Evolutionary conservation across 2,329 filamentous ascomycete species (phyloP).

Genomic region (Didymella sp.): DNA sequence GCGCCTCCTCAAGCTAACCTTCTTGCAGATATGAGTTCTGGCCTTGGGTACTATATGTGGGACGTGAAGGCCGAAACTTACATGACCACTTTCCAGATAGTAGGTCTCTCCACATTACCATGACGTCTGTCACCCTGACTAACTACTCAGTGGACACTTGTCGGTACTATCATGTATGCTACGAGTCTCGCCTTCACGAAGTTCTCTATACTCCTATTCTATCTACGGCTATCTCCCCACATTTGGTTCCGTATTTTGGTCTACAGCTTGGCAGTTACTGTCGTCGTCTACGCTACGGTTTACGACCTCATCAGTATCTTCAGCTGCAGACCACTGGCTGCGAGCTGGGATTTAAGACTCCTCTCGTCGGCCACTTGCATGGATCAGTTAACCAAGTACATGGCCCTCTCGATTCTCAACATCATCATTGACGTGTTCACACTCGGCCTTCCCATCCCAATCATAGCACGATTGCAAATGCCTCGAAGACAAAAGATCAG

Average conservation of each 20-base stretch:
- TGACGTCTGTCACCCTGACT: not conserved
- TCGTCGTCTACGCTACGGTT: constrained; percentile 6
- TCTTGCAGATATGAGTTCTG: constrained; percentile 9
- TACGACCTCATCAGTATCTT: constrained; percentile 17
- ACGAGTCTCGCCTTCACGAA: constrained; percentile 19
- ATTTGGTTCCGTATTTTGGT: constrained; percentile 14
- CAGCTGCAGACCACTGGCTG: constrained; percentile 5
- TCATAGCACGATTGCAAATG: not conserved
- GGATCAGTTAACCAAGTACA: constrained; percentile 16
- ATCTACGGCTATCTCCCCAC: constrained; percentile 8
- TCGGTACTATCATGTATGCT: constrained; percentile 11
- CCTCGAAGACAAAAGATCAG: not conserved
- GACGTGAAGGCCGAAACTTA: constrained; percentile 9
- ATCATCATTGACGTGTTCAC: constrained; percentile 17
- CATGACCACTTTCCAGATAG: constrained; percentile 4
- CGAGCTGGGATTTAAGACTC: constrained; percentile 12
- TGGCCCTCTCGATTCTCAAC: constrained; percentile 18
- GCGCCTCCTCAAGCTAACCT: not conserved
- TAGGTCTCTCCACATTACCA: not conserved
- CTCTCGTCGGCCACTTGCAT: constrained; percentile 5
- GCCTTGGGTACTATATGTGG: constrained; percentile 19
- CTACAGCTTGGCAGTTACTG: not conserved
- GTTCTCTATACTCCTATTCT: constrained; percentile 15
- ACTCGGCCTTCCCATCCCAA: not conserved
- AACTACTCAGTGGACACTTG: not conserved